phyloP scores from a whole-genome alignment of 2,329 filamentous ascomycete genomes.

The Pseudogymnoascus sp. region DNA sequence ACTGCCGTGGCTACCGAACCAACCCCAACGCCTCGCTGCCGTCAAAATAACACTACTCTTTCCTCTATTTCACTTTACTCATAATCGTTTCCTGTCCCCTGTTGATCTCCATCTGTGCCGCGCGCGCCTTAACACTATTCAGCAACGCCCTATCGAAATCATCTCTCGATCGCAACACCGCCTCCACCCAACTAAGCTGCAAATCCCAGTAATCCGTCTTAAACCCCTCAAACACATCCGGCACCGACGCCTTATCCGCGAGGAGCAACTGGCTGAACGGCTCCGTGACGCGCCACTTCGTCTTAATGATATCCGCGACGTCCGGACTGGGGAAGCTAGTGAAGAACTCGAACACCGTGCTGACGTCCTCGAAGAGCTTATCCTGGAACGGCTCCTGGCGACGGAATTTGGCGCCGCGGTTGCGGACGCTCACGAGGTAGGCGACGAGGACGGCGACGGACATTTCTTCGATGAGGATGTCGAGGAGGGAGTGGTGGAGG shows the following conservation, averaged over 20 bases:
- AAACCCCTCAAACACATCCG: constrained; percentile 74
- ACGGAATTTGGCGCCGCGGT: constrained; percentile 84
- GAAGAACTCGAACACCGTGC: constrained; percentile 88
- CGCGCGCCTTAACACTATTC: constrained; percentile 77
- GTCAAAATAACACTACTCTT: background rate
- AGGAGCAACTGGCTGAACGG: constrained; percentile 74
- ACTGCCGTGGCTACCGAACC: background rate
- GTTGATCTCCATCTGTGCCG: constrained; percentile 76
- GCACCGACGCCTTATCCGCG: constrained; percentile 64
- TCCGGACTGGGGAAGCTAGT: constrained; percentile 58
- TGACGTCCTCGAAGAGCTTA: constrained; percentile 88
- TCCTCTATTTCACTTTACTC: constrained; percentile 70
- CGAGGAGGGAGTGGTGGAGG: constrained; percentile 77
- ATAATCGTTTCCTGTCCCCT: constrained; percentile 88
- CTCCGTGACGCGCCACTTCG: constrained; percentile 89
- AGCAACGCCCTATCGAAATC: constrained; percentile 92
- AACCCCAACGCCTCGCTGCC: constrained; percentile 2
- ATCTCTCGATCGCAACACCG: constrained; percentile 76
- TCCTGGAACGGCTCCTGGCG: constrained; percentile 82
- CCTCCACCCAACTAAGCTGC: constrained; percentile 92
- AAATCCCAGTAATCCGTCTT: constrained; percentile 89
- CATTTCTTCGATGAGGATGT: constrained; percentile 90
- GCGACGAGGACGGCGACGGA: constrained; percentile 82
- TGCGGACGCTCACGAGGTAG: constrained; percentile 84
- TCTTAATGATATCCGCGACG: constrained; percentile 68